A percentile compares a stretch with the other conserved stretches of the same genome.
These are phyloP conservation scores for Arthroderma sp. DNA, from an alignment of 2,329 filamentous ascomycete species.

Conservation along the genomic window DNA sequence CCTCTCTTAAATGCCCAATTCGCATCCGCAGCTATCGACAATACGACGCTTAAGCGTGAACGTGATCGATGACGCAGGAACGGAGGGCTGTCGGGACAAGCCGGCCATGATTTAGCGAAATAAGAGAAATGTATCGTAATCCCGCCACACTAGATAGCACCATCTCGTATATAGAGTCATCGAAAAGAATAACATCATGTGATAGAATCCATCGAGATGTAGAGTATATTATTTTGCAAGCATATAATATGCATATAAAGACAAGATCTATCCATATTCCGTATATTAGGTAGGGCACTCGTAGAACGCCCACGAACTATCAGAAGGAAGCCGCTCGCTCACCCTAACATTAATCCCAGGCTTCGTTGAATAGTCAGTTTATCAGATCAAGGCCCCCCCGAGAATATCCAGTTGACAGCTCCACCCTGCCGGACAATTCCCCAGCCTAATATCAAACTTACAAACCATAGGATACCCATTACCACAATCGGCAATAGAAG, in stretches of 20 bases:
- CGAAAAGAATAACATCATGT: not conserved
- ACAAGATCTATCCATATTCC: slow-evolving; percentile 1
- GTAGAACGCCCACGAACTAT: not conserved
- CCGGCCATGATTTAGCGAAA: not conserved
- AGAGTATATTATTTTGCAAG: not conserved
- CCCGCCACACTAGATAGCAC: too few species aligned
- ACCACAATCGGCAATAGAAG: slow-evolving; percentile 51
- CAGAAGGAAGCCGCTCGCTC: too few species aligned
- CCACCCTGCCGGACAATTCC: slow-evolving; percentile 35
- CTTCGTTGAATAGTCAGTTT: not conserved
- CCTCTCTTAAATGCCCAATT: not conserved
- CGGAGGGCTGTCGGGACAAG: not conserved
- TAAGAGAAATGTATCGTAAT: too few species aligned
- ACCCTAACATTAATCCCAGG: not conserved
- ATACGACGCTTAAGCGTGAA: not conserved
- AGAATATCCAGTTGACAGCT: slow-evolving; percentile 34
- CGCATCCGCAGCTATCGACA: not conserved
- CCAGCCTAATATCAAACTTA: slow-evolving; percentile 38
- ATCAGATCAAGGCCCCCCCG: slow-evolving; percentile 26
- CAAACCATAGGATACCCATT: slow-evolving; percentile 48
- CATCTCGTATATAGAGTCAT: not conserved
- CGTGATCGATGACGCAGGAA: not conserved
- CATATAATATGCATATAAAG: not conserved
- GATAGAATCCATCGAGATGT: not conserved
- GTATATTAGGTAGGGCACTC: not conserved